Percentiles rank a stretch among this genome's conserved stretches.
Conservation (phyloP, 2,329 filamentous ascomycete species). For the Chaetomium strumarium region DNA sequence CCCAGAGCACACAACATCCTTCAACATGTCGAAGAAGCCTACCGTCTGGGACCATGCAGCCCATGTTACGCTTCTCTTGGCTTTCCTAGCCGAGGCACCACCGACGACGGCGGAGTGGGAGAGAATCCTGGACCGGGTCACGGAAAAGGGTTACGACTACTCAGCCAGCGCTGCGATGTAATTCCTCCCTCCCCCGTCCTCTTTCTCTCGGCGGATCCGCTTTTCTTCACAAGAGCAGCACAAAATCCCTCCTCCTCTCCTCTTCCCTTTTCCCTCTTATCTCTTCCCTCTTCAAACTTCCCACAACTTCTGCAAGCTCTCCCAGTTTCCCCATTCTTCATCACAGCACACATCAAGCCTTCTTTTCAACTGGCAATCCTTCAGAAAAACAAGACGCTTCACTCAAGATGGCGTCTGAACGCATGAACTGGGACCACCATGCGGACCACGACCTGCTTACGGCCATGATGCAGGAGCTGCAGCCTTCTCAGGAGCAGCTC, state of each 20-base stretch:
- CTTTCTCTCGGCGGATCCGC: neutral
- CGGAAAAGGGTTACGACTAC: constrained; percentile 35
- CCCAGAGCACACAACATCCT: neutral
- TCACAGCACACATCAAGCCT: neutral
- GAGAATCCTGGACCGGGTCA: constrained; percentile 19
- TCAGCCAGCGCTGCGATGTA: constrained; percentile 39
- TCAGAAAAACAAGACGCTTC: too few species aligned
- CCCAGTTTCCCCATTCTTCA: neutral
- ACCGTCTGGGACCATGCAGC: constrained; percentile 26
- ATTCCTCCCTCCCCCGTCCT: neutral
- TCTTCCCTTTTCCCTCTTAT: neutral
- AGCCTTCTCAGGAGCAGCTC: constrained; percentile 25
- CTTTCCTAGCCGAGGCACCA: constrained; percentile 28
- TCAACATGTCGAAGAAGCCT: constrained; percentile 18
- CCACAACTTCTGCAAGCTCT: neutral
- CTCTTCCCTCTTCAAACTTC: neutral
- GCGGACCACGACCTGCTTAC: constrained; percentile 28
- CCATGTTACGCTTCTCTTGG: constrained; percentile 32
- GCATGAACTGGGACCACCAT: constrained; percentile 26
- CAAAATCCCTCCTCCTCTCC: neutral
- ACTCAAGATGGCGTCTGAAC: constrained; percentile 13
- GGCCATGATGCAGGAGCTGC: constrained; percentile 21
- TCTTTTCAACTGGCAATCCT: neutral
- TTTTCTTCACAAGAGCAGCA: neutral
- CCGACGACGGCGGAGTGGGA: constrained; percentile 23